Conservation (phyloP, 352 stramenopile genomes). For the Phytopythium delawarense region DNA sequence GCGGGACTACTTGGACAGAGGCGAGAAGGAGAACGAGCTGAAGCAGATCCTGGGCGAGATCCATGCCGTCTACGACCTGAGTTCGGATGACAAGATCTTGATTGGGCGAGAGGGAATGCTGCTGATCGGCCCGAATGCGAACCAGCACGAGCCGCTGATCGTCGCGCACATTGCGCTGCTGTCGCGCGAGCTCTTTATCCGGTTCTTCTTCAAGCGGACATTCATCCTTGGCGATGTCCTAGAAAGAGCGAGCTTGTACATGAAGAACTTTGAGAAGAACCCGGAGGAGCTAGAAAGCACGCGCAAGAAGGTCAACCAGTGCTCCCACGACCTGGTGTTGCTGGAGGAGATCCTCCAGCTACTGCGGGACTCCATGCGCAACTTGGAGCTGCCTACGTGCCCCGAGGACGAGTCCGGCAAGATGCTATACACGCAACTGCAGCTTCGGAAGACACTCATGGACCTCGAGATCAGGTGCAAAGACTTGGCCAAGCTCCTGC, state of each 20-base stretch:
- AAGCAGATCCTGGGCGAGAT: constrained; percentile 95
- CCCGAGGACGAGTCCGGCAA: constrained; percentile 84
- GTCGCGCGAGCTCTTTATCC: constrained; percentile 91
- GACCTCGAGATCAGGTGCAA: constrained; percentile 89
- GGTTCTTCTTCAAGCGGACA: constrained; percentile 95
- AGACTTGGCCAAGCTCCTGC: constrained; percentile 92
- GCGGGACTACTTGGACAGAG: constrained; percentile 95
- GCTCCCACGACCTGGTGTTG: constrained; percentile 93
- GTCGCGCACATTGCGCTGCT: constrained; percentile 91
- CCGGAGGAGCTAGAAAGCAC: constrained; percentile 88
- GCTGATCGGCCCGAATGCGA: constrained; percentile 89
- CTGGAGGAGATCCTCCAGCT: constrained; percentile 96
- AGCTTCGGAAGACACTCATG: constrained; percentile 80
- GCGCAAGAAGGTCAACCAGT: constrained; percentile 86
- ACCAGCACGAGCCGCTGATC: constrained; percentile 91
- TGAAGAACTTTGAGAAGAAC: constrained; percentile 91
- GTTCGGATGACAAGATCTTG: constrained; percentile 93
- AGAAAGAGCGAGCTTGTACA: constrained; percentile 88
- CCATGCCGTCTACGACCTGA: constrained; percentile 95
- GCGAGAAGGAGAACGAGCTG: constrained; percentile 97
- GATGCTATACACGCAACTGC: constrained; percentile 91
- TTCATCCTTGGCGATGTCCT: constrained; percentile 97
- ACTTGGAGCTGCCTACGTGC: constrained; percentile 89
- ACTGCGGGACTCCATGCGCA: constrained; percentile 90
- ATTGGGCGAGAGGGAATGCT: constrained; percentile 93